These are phyloP conservation scores for Kluyveromyces marxianus DNA, from an alignment of 1,139 yeast genomes.

Conservation along the genomic window DNA sequence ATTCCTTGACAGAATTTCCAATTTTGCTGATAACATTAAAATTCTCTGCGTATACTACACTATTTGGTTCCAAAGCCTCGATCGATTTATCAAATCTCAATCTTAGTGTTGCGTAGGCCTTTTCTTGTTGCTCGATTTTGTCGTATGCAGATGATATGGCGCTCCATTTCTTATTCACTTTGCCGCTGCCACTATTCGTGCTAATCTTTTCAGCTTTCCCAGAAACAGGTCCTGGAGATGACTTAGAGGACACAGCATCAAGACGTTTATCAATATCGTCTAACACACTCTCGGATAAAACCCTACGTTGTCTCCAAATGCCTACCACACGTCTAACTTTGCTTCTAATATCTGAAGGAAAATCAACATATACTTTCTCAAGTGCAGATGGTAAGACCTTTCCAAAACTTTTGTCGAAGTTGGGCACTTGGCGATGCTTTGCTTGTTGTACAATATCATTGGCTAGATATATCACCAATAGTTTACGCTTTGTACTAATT, in stretches of 20 bases:
- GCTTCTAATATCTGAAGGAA: constrained; percentile 35
- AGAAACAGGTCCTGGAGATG: neutral
- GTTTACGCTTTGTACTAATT: constrained; percentile 40
- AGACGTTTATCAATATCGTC: constrained; percentile 32
- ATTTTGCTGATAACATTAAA: constrained; percentile 23
- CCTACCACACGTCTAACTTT: constrained; percentile 60
- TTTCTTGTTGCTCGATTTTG: constrained; percentile 16
- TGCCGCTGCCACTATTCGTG: neutral
- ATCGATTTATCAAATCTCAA: constrained; percentile 25
- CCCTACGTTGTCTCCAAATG: constrained; percentile 70
- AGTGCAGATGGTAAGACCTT: constrained; percentile 37
- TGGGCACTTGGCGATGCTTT: constrained; percentile 54
- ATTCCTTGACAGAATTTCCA: constrained; percentile 21
- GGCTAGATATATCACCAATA: constrained; percentile 63
- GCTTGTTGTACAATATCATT: constrained; percentile 85
- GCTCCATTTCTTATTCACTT: neutral
- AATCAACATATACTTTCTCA: constrained; percentile 17
- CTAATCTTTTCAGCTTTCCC: neutral
- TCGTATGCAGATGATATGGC: constrained; percentile 11
- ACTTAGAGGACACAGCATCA: neutral
- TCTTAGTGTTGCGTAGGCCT: constrained; percentile 19
- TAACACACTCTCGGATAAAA: constrained; percentile 45
- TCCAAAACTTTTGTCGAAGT: constrained; percentile 56
- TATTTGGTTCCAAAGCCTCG: constrained; percentile 23
- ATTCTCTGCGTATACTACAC: constrained; percentile 26